A percentile compares a stretch with the other conserved stretches of the same genome.
phyloP scores from a whole-genome alignment of 352 stramenopile genomes.

The Blastocystis sp. region DNA sequence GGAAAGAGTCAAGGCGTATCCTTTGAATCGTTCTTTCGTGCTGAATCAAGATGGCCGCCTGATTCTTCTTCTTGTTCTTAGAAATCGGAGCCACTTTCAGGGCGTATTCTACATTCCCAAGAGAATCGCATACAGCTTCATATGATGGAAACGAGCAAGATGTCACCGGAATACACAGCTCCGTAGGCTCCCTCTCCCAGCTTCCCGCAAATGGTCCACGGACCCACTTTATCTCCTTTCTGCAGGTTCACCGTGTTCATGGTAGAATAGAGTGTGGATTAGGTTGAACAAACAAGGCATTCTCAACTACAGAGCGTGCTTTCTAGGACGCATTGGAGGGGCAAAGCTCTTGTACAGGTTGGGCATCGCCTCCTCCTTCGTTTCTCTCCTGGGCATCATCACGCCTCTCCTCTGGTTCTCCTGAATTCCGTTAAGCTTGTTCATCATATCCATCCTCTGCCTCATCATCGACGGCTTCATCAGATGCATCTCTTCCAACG shows the following conservation, averaged over 20 bases:
- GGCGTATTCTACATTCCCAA: slow-evolving; percentile 28
- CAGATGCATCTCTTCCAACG: slow-evolving; percentile 1
- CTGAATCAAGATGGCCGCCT: slow-evolving; percentile 19
- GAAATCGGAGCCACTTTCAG: slow-evolving; percentile 18
- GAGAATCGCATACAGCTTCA: background rate
- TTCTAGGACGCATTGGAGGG: slow-evolving; percentile 11
- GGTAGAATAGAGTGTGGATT: background rate
- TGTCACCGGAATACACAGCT: slow-evolving; percentile 33
- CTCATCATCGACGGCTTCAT: slow-evolving; percentile 59
- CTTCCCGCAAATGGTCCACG: slow-evolving; percentile 2
- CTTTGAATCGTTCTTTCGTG: slow-evolving; percentile 13
- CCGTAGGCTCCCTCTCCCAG: slow-evolving; percentile 52
- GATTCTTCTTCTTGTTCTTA: slow-evolving; percentile 55
- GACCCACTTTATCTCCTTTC: background rate
- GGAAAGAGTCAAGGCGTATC: slow-evolving; percentile 11
- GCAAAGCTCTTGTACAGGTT: slow-evolving; percentile 40
- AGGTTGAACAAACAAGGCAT: background rate
- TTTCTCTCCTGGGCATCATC: background rate
- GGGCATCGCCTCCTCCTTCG: slow-evolving; percentile 28
- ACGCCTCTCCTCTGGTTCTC: background rate
- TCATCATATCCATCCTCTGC: background rate
- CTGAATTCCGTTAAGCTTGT: slow-evolving; percentile 19
- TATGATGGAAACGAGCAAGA: background rate
- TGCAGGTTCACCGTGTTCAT: slow-evolving; percentile 10
- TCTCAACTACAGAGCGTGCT: background rate